Evolutionary conservation across 2,329 filamentous ascomycete species (phyloP).

Genomic region (Aspergillus udagawae): DNA sequence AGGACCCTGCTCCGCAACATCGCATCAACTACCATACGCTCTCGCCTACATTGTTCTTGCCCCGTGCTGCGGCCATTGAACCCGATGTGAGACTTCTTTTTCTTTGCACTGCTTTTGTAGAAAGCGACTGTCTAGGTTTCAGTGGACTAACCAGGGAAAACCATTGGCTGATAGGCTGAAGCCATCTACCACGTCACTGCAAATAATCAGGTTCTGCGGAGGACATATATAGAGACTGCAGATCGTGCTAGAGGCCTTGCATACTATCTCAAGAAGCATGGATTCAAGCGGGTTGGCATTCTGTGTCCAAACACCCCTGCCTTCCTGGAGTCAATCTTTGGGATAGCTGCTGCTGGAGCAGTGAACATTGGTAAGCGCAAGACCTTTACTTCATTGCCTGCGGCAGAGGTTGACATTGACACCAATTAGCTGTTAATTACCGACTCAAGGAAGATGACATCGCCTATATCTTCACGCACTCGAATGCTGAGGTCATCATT

Average conservation of each 20-base stretch:
- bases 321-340: conserved; percentile 87
- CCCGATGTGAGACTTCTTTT: conserved; percentile 54
- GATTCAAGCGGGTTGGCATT: conserved; percentile 74
- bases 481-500: conserved; percentile 81
- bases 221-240: conserved; percentile 76
- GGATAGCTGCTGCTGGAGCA: conserved; percentile 74
- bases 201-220: conserved; percentile 68
- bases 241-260: conserved; percentile 83
- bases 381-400: neutral
- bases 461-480: conserved; percentile 82
- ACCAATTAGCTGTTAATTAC: conserved; percentile 58
- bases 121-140: neutral
- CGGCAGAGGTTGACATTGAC: neutral
- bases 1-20: conserved; percentile 15
- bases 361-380: conserved; percentile 61
- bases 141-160: neutral
- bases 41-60: conserved; percentile 81
- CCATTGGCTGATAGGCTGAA: conserved; percentile 50
- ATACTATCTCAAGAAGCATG: conserved; percentile 76
- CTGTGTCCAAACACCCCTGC: conserved; percentile 90
- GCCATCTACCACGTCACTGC: conserved; percentile 83
- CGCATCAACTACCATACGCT: conserved; percentile 54
- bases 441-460: conserved; percentile 80
- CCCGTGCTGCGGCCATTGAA: conserved; percentile 82
- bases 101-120: neutral